Evolutionary conservation across 352 stramenopile species (phyloP).

Genomic region (Pythium periplocum): DNA sequence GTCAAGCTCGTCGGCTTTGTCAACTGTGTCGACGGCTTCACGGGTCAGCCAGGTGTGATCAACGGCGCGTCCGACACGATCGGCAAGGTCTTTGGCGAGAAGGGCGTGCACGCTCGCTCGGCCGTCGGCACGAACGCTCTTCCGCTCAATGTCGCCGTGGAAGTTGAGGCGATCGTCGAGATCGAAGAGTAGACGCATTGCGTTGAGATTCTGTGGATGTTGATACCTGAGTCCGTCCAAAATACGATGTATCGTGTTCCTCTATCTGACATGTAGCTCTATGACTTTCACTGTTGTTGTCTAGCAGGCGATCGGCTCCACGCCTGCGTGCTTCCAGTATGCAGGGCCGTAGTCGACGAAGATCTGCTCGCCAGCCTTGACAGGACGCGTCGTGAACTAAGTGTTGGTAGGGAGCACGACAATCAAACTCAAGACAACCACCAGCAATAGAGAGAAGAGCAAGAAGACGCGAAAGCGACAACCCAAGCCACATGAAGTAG

Average conservation of each 20-base stretch:
- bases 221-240: too few species aligned
- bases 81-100: slow-evolving; percentile 88
- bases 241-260: too few species aligned
- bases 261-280: too few species aligned
- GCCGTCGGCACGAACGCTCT: slow-evolving; percentile 96
- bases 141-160: slow-evolving; percentile 94
- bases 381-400: slow-evolving; percentile 46
- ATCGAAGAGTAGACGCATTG: slow-evolving; percentile 65
- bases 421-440: too few species aligned
- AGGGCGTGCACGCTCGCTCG: slow-evolving; percentile 89
- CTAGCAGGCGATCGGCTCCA: slow-evolving; percentile 36
- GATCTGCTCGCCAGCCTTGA: slow-evolving; percentile 52
- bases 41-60: slow-evolving; percentile 90
- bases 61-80: slow-evolving; percentile 95
- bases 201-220: too few species aligned
- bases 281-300: neutral
- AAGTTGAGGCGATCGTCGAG: slow-evolving; percentile 97
- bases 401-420: too few species aligned
- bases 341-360: slow-evolving; percentile 67
- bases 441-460: too few species aligned
- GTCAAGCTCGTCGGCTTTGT: slow-evolving; percentile 97
- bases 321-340: slow-evolving; percentile 66
- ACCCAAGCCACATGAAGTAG: neutral
- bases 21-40: slow-evolving; percentile 92
- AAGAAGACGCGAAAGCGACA: too few species aligned